Base-by-base conservation (phyloP, 768 basidiomycete species). In the Hericium coralloides region DNA sequence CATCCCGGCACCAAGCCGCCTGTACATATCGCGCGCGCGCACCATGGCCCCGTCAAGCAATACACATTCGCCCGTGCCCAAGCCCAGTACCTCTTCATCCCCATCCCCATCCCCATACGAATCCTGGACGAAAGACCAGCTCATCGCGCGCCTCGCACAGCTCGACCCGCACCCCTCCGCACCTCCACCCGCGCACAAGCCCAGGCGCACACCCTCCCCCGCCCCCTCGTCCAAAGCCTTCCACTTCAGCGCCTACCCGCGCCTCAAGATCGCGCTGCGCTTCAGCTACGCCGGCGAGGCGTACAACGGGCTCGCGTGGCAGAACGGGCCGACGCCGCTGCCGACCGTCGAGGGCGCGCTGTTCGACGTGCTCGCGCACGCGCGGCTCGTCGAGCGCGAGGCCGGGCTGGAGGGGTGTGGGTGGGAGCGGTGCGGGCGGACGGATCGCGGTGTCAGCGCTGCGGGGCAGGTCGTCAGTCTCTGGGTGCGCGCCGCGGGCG, bases 281-380 rank as follows among this genome's bases (percentile, higher is more conserved):
- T 92, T 98, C 67, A 87, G 84, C 67, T 99, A 98, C 66, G 83
- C 91, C 47, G 95, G 95, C 14, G 89, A 85, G 82, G 87, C 90
- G 25, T 98, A 95, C 67, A 84, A 86, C 55, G 97, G 95, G 12
- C 79, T 99, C 45, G 92, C 94, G 0, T 84, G 82, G 66, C 97
- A 98, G 68, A 67, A 73, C 38, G 77, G 75, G 26, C 76, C 78
- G 7, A 87, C 87, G 1, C 83, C 87, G 7, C 70, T 94, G 9
- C 91, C 92, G 6, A 95, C 95, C 0, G 97, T 99, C 8, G 97
- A 99, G 69, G 86, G 81, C 15, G 87, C 90, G 4, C 70, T 99
- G 20, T 88, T 92, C 58, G 79, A 80, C 37, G 92, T 92, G 0
- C 73, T 98, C 56, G 84, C 81, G 41, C 85, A 85, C 62, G 80